Base-by-base conservation (phyloP, 805 yeast species). In the Cyberlindnera mycetangii region DNA sequence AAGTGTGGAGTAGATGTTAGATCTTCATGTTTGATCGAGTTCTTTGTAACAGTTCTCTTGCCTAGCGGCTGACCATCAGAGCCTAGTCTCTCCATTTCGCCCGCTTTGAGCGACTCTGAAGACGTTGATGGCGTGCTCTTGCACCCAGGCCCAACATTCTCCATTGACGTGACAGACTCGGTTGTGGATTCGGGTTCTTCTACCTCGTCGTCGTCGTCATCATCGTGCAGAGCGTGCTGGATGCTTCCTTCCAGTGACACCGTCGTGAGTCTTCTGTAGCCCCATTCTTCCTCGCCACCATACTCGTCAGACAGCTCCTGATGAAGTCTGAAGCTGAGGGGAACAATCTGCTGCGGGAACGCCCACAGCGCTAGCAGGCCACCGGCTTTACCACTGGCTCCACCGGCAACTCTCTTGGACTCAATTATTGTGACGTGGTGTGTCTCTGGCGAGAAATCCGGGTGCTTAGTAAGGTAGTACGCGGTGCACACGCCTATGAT, bases 301-400 rank as follows among this genome's bases (percentile, higher is more conserved):
- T 79, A 87, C 66, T 80, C 75, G 47, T 83, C 81, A 7, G 95
- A 78, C 36, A 92, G 72, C 47, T 89, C 84, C 58, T 84, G 88
- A 67, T 92, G 99, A 50, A 92, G 72, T 51, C 78, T 76, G 67
- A 89, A 93, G 38, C 95, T 83, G 43, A 92, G 70, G 0, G 96
- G 93, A 7, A 89, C 98, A 40, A 92, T 79, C 63, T 88, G 96
- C 55, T 85, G 89, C 0, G 99, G 99, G 65, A 93, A 93, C 0
- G 98, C 98, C 95, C 97, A 90, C 18, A 86, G 75, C 1, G 98
- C 97, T 40, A 92, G 67, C 39, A 92, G 71, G 0, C 99, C 99
- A 36, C 98, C 99, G 7, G 99, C 98, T 58, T 92, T 93, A 44
- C 99, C 99, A 33, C 89, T 79, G 16, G 99, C 98, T 38, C 97